Evolutionary conservation across 1,284 basidiomycete species (phyloP).

Genomic region (Xerocomus amazonicus): DNA sequence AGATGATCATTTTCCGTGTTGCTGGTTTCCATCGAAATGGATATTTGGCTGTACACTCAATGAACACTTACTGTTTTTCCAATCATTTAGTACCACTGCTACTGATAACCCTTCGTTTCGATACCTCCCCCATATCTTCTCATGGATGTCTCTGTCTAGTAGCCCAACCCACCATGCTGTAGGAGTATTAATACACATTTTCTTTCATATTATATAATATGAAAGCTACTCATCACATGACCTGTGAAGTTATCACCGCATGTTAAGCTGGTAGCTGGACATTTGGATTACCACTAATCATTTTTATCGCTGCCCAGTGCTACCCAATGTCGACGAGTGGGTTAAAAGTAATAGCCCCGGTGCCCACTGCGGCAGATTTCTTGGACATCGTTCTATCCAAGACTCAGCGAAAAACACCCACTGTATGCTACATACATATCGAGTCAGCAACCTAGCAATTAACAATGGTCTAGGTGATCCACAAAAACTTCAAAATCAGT

Average conservation of each 20-base stretch:
- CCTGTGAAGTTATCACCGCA: slow-evolving; percentile 8
- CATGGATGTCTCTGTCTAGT: slow-evolving; percentile 26
- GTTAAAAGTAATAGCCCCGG: slow-evolving; percentile 94
- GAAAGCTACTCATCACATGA: slow-evolving; percentile 9
- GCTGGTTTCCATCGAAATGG: slow-evolving; percentile 8
- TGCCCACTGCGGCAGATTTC: slow-evolving; percentile 93
- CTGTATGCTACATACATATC: slow-evolving; percentile 47
- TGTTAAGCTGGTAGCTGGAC: too few relatives aligned
- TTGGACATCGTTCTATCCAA: slow-evolving; percentile 93
- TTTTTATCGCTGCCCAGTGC: slow-evolving; percentile 9
- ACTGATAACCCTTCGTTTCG: slow-evolving; percentile 29
- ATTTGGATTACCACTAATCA: background rate
- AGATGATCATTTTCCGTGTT: background rate
- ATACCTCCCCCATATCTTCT: slow-evolving; percentile 23
- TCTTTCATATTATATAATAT: background rate
- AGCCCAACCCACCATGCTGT: slow-evolving; percentile 19
- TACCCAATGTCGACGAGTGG: slow-evolving; percentile 77
- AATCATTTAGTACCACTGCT: slow-evolving; percentile 21
- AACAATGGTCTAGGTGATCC: slow-evolving; percentile 65
- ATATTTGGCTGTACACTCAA: slow-evolving; percentile 11
- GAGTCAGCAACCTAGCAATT: background rate
- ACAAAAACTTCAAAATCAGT: slow-evolving; percentile 99
- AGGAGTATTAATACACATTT: slow-evolving; percentile 11
- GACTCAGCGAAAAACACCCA: slow-evolving; percentile 96
- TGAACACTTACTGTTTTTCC: slow-evolving; percentile 17